A percentile compares a stretch with the other conserved stretches of the same genome.
Evolutionary conservation across 2,329 filamentous ascomycete genomes (phyloP).

Genomic region (Colletotrichum sp.): DNA sequence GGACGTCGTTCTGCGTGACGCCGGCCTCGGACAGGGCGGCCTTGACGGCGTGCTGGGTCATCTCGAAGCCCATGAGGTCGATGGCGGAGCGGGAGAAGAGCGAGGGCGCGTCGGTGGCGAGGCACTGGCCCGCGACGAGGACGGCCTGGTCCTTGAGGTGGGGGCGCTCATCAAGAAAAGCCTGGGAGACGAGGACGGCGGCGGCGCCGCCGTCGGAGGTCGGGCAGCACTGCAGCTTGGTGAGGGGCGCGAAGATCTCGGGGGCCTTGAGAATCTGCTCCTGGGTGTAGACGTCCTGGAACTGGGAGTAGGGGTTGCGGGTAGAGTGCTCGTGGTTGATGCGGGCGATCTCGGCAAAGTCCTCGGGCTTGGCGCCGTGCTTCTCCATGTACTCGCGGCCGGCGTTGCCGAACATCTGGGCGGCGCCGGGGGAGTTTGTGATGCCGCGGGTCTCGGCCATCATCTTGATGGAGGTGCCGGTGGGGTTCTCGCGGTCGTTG

Average conservation of each 20-base stretch:
- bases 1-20: constrained; percentile 65
- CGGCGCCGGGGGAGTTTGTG: constrained; percentile 82
- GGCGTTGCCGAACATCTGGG: constrained; percentile 95
- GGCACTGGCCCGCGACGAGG: constrained; percentile 83
- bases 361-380: constrained; percentile 82
- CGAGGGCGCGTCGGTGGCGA: constrained; percentile 82
- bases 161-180: constrained; percentile 84
- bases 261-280: constrained; percentile 80
- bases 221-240: constrained; percentile 98
- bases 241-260: constrained; percentile 85
- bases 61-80: constrained; percentile 88
- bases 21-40: constrained; percentile 78
- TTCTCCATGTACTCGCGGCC: constrained; percentile 95
- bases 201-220: constrained; percentile 93
- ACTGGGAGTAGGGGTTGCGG: constrained; percentile 97
- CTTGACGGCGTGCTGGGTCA: constrained; percentile 75
- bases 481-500: constrained; percentile 84
- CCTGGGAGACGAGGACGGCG: constrained; percentile 85
- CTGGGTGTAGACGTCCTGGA: constrained; percentile 87
- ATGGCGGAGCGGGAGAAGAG: constrained; percentile 84
- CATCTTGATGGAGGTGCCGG: constrained; percentile 74
- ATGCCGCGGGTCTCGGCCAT: constrained; percentile 84
- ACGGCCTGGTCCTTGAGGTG: constrained; percentile 85
- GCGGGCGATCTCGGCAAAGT: constrained; percentile 94
- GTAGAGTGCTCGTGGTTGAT: constrained; percentile 92